Evolutionary conservation across 2,329 filamentous ascomycete genomes (phyloP).

Genomic region (Hypoxylon rubiginosum): DNA sequence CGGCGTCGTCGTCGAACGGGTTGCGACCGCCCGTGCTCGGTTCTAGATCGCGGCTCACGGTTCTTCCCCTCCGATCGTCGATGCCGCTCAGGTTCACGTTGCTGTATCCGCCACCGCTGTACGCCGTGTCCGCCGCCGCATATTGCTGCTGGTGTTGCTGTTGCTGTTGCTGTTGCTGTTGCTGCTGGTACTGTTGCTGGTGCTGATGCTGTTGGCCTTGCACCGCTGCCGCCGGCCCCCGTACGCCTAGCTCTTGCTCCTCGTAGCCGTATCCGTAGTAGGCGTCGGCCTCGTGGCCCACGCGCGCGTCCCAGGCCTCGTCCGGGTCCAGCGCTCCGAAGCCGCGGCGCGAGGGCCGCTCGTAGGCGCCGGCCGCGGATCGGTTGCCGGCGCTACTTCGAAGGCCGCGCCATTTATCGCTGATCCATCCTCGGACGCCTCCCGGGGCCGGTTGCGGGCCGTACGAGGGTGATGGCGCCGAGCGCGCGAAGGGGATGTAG

Average conservation of each 20-base stretch:
- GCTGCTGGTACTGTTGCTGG: constrained; percentile 62
- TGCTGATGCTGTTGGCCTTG: constrained; percentile 58
- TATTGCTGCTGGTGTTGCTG: constrained; percentile 72
- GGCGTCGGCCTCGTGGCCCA: constrained; percentile 77
- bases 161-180: constrained; percentile 59
- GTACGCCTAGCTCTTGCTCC: constrained; percentile 77
- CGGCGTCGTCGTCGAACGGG: constrained; percentile 78
- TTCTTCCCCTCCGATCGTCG: constrained; percentile 57
- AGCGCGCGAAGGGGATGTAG: constrained; percentile 78
- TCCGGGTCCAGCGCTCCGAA: constrained; percentile 82
- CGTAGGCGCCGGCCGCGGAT: constrained; percentile 79
- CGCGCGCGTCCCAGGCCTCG: constrained; percentile 86
- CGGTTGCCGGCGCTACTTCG: constrained; percentile 73
- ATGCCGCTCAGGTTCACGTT: constrained; percentile 47
- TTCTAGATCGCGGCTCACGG: constrained; percentile 59
- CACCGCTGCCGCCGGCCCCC: constrained; percentile 55
- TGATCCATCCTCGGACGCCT: constrained; percentile 80
- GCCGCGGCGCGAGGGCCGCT: constrained; percentile 63
- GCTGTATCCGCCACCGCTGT: constrained; percentile 74
- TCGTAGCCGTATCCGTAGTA: constrained; percentile 74
- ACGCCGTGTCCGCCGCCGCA: constrained; percentile 33
- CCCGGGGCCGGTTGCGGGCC: constrained; percentile 68
- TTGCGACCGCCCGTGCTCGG: constrained; percentile 61
- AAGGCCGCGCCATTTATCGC: constrained; percentile 73
- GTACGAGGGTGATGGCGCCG: constrained; percentile 57